A percentile compares a stretch with the other conserved stretches of the same genome.
Evolutionary conservation across 208 protist species (phyloP).

Genomic region (Acanthamoeba culbertsoni): DNA sequence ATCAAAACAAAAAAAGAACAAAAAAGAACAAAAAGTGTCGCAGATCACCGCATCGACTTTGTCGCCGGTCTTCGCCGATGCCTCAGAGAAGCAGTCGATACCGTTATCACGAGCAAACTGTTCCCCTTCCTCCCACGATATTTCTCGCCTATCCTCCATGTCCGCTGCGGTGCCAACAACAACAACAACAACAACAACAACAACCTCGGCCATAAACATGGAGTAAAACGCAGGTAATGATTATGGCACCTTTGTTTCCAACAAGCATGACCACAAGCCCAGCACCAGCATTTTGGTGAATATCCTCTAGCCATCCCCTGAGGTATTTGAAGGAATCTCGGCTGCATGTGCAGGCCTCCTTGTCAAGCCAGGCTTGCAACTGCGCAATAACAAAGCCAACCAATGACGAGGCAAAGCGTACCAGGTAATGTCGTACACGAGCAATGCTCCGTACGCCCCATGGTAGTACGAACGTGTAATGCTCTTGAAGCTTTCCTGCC

Average conservation of each 20-base stretch:
- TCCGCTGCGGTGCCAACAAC: constrained; percentile 81
- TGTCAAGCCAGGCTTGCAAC: too few relatives aligned
- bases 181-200: too few relatives aligned
- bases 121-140: constrained; percentile 93
- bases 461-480: constrained; percentile 99
- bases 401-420: not conserved
- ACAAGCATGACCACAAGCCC: constrained; percentile 99
- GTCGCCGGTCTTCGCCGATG: constrained; percentile 93
- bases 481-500: constrained; percentile 97
- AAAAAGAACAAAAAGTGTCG: too few relatives aligned
- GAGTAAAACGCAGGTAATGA: not conserved
- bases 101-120: constrained; percentile 94
- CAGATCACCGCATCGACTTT: not conserved
- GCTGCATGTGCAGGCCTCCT: too few relatives aligned
- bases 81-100: constrained; percentile 96
- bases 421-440: constrained; percentile 98
- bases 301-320: constrained; percentile 96
- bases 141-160: constrained; percentile 91
- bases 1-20: too few relatives aligned
- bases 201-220: too few relatives aligned
- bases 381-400: too few relatives aligned
- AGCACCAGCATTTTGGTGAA: constrained; percentile 92
- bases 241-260: constrained; percentile 99
- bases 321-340: constrained; percentile 97
- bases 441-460: constrained; percentile 96